phyloP scores from a whole-genome alignment of 2,329 filamentous ascomycete species.

The Chaetomium strumarium region DNA sequence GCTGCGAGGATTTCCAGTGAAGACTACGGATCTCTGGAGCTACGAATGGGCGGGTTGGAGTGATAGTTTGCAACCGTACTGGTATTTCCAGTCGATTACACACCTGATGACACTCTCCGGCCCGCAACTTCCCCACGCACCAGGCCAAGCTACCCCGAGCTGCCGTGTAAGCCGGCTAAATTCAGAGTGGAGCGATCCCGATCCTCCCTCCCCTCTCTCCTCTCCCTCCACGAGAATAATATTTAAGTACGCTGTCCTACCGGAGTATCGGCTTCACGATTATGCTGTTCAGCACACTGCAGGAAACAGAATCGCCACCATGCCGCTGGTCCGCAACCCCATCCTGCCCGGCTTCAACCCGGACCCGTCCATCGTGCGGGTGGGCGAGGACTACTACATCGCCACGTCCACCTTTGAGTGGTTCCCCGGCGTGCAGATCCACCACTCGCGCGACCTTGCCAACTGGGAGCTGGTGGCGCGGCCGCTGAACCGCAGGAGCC shows the following conservation, averaged over 20 bases:
- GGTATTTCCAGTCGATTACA: too few relatives aligned
- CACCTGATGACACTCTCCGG: too few relatives aligned
- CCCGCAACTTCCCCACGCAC: neutral
- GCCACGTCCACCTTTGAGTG: slow-evolving; percentile 52
- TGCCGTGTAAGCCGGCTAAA: slow-evolving; percentile 22
- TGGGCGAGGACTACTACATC: slow-evolving; percentile 50
- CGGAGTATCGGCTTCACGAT: neutral
- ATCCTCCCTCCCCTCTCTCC: slow-evolving; percentile 3
- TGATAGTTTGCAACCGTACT: too few relatives aligned
- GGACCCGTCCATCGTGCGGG: slow-evolving; percentile 48
- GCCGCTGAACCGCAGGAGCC: slow-evolving; percentile 43
- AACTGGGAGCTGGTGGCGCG: slow-evolving; percentile 46
- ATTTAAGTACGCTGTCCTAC: neutral
- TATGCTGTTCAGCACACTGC: neutral
- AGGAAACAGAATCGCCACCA: slow-evolving; percentile 25
- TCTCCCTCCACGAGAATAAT: neutral
- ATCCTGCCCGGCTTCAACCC: slow-evolving; percentile 53
- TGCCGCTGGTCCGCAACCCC: slow-evolving; percentile 47
- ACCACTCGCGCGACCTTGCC: slow-evolving; percentile 47
- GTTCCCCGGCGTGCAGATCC: slow-evolving; percentile 51
- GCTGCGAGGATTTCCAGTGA: too few relatives aligned
- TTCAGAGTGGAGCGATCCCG: slow-evolving; percentile 18
- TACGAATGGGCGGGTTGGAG: too few relatives aligned
- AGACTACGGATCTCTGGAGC: too few relatives aligned
- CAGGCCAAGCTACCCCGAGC: neutral